Percentiles rank a stretch among this genome's conserved stretches.
Evolutionary conservation across 208 protist genomes (phyloP).

Genomic region (Acanthamoeba rhysodes): DNA sequence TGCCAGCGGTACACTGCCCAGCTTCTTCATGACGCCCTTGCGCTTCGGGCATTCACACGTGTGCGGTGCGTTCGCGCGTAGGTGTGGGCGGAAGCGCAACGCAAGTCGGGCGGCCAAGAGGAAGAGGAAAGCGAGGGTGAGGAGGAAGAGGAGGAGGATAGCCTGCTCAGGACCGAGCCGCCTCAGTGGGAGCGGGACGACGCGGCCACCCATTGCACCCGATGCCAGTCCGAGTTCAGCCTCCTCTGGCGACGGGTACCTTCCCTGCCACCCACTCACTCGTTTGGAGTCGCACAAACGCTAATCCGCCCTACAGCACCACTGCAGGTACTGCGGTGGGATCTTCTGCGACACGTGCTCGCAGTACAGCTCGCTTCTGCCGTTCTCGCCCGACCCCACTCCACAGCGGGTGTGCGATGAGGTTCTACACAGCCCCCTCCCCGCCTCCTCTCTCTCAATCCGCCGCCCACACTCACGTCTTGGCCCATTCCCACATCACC

Average conservation of each 20-base stretch:
- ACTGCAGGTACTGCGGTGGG: slow-evolving; percentile 40
- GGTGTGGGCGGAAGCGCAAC: not conserved
- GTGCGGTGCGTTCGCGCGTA: not conserved
- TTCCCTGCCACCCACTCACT: not conserved
- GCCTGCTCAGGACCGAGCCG: not conserved
- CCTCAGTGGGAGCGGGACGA: slow-evolving; percentile 40
- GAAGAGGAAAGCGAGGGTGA: not conserved
- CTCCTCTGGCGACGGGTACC: slow-evolving; percentile 51
- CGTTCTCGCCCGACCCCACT: slow-evolving; percentile 46
- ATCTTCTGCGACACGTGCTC: slow-evolving; percentile 56
- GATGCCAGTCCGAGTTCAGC: slow-evolving; percentile 22
- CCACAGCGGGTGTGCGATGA: slow-evolving; percentile 67
- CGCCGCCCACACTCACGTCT: not conserved
- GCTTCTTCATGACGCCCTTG: not conserved
- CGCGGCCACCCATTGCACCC: not conserved
- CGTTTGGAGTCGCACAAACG: not conserved
- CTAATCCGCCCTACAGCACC: not conserved
- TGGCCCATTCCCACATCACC: not conserved
- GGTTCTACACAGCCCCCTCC: not conserved
- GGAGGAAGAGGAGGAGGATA: not conserved
- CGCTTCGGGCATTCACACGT: not conserved
- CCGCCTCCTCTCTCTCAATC: too few relatives aligned
- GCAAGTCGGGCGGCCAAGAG: not conserved
- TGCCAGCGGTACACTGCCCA: not conserved
- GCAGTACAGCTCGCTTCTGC: slow-evolving; percentile 29